A percentile compares a stretch with the other conserved stretches of the same genome.
phyloP scores from a whole-genome alignment of 192 early-diverging fungal genomes.

The Haplosporangium gracile region DNA sequence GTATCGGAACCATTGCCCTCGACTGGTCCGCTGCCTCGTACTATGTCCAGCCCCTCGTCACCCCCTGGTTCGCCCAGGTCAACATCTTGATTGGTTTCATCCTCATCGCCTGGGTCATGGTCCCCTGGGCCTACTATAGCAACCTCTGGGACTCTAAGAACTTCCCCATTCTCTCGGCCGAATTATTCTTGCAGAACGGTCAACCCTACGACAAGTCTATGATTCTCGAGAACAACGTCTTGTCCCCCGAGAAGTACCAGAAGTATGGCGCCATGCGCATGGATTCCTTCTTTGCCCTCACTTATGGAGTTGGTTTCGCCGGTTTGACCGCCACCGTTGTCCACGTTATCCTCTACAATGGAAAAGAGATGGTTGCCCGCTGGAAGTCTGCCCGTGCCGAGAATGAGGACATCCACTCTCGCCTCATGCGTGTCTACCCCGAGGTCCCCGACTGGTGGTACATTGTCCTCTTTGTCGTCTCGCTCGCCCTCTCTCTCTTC shows the following conservation, averaged over 20 bases:
- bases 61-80: slow-evolving; percentile 60
- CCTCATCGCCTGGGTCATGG: slow-evolving; percentile 64
- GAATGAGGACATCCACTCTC: slow-evolving; percentile 75
- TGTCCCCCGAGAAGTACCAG: slow-evolving; percentile 55
- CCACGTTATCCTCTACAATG: slow-evolving; percentile 73
- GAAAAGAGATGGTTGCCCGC: slow-evolving; percentile 64
- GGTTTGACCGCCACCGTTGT: slow-evolving; percentile 66
- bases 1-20: slow-evolving; percentile 68
- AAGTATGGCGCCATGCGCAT: slow-evolving; percentile 61
- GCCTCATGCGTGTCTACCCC: slow-evolving; percentile 79
- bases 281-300: slow-evolving; percentile 62
- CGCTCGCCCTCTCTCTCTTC: slow-evolving; percentile 60
- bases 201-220: slow-evolving; percentile 43
- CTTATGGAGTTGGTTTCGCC: slow-evolving; percentile 69
- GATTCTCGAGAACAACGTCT: slow-evolving; percentile 51
- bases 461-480: slow-evolving; percentile 57
- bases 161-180: slow-evolving; percentile 58
- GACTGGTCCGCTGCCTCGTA: slow-evolving; percentile 70
- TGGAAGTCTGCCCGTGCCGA: slow-evolving; percentile 54
- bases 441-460: slow-evolving; percentile 80
- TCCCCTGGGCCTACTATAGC: slow-evolving; percentile 63
- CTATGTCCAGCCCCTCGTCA: slow-evolving; percentile 57
- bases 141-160: slow-evolving; percentile 63
- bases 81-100: slow-evolving; percentile 68
- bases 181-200: slow-evolving; percentile 54